Conservation (phyloP, 2,329 filamentous ascomycete species). For the Pseudogymnoascus sp. region DNA sequence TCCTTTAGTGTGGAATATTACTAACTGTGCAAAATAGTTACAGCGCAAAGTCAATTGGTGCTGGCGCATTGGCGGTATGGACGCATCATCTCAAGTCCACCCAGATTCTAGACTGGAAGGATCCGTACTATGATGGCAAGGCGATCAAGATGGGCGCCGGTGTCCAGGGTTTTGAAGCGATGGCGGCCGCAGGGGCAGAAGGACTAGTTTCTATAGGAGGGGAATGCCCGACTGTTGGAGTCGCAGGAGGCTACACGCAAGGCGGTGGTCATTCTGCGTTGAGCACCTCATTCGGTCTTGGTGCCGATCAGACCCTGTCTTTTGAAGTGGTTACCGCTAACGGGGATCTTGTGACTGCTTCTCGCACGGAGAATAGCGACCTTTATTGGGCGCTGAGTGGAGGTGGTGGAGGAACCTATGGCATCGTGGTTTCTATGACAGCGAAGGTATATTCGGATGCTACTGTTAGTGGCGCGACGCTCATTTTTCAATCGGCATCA, state of each 20-base stretch:
- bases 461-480: constrained; percentile 35
- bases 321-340: constrained; percentile 46
- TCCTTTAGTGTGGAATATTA: not conserved
- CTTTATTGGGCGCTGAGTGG: constrained; percentile 57
- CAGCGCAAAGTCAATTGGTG: constrained; percentile 53
- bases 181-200: constrained; percentile 33
- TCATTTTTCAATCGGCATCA: constrained; percentile 33
- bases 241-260: constrained; percentile 51
- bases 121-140: constrained; percentile 38
- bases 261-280: constrained; percentile 52
- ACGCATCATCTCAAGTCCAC: constrained; percentile 46
- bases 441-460: constrained; percentile 40
- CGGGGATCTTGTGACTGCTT: constrained; percentile 42
- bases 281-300: constrained; percentile 46
- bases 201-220: constrained; percentile 42
- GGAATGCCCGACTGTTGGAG: constrained; percentile 47
- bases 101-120: constrained; percentile 32
- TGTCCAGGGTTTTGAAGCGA: constrained; percentile 40
- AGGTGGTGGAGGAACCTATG: constrained; percentile 52
- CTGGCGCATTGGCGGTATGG: constrained; percentile 48
- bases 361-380: constrained; percentile 40
- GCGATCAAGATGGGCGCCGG: constrained; percentile 49
- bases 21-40: constrained; percentile 24
- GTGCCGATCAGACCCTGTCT: constrained; percentile 49
- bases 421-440: constrained; percentile 47